A percentile compares a stretch with the other conserved stretches of the same genome.
phyloP scores from a whole-genome alignment of 495 filamentous ascomycete species.

The Cladorrhinum samala region DNA sequence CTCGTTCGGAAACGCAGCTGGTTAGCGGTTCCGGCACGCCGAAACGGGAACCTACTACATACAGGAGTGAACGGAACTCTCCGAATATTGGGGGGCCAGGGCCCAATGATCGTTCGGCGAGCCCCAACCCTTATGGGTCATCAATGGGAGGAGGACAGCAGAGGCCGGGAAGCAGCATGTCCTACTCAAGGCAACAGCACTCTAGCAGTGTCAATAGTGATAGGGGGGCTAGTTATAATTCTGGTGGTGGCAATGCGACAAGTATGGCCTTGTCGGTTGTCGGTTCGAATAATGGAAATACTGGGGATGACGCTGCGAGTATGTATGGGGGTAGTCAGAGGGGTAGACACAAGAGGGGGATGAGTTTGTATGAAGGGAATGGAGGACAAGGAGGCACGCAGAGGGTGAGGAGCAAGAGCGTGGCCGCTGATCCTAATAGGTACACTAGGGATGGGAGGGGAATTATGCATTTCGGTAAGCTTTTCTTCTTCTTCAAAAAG shows the following conservation, averaged over 20 bases:
- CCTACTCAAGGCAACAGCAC: neutral
- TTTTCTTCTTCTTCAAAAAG: neutral
- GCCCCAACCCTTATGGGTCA: constrained; percentile 39
- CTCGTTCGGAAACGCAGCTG: neutral
- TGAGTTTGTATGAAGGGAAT: constrained; percentile 57
- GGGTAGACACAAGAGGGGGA: constrained; percentile 36
- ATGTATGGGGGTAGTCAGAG: constrained; percentile 50
- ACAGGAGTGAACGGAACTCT: neutral
- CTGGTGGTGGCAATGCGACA: too few relatives aligned
- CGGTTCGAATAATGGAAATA: constrained; percentile 19
- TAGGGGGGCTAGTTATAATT: constrained; percentile 18
- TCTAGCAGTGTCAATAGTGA: constrained; percentile 28
- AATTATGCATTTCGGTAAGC: constrained; percentile 89
- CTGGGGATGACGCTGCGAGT: constrained; percentile 25
- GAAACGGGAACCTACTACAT: neutral
- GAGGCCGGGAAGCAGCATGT: constrained; percentile 31
- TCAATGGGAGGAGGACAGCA: neutral
- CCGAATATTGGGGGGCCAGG: neutral
- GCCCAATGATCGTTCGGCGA: constrained; percentile 46
- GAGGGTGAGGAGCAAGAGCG: constrained; percentile 72
- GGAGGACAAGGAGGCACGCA: constrained; percentile 25
- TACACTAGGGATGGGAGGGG: constrained; percentile 81
- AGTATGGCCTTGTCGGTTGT: constrained; percentile 77
- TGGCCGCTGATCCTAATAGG: constrained; percentile 61
- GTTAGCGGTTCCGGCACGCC: too few relatives aligned